These are phyloP conservation scores for Xylariaceae sp. DNA, from an alignment of 2,329 filamentous ascomycete species.

Conservation along the genomic window DNA sequence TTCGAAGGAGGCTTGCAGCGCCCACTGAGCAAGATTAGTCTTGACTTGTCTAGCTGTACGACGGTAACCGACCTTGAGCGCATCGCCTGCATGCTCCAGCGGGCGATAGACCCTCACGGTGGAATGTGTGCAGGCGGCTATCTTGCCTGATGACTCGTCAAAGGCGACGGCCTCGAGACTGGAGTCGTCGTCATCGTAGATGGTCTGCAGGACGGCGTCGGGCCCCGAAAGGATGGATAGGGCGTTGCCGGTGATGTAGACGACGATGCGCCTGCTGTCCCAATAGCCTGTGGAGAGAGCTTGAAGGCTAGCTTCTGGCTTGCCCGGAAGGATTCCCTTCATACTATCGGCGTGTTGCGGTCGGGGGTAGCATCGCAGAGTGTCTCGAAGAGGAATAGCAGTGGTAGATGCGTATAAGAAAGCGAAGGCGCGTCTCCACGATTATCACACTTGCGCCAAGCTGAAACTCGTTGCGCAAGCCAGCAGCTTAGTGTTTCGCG, in stretches of 20 bases:
- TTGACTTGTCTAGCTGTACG: background rate
- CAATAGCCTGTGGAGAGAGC: slow-evolving; percentile 47
- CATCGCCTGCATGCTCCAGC: slow-evolving; percentile 66
- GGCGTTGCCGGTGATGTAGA: slow-evolving; percentile 86
- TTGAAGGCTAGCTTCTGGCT: slow-evolving; percentile 47
- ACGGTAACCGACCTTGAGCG: slow-evolving; percentile 62
- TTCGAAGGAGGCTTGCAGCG: slow-evolving; percentile 60
- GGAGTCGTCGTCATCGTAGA: slow-evolving; percentile 75
- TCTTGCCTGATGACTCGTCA: slow-evolving; percentile 79
- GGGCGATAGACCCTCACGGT: slow-evolving; percentile 77
- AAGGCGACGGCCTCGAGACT: slow-evolving; percentile 72
- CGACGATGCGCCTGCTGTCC: slow-evolving; percentile 38
- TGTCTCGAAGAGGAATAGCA: background rate
- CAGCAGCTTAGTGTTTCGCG: no score
- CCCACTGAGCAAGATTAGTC: slow-evolving; percentile 48
- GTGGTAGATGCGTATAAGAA: background rate
- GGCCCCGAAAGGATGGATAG: slow-evolving; percentile 78
- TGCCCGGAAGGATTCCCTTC: slow-evolving; percentile 48
- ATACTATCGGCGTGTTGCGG: slow-evolving; percentile 34
- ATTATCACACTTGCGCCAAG: background rate
- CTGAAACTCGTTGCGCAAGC: no score
- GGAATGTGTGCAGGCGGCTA: slow-evolving; percentile 68
- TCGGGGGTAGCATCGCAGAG: slow-evolving; percentile 28
- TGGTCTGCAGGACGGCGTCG: slow-evolving; percentile 77
- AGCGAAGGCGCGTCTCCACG: slow-evolving; percentile 11